phyloP scores from a whole-genome alignment of 208 protist genomes.

The Naegleria lovaniensis region DNA sequence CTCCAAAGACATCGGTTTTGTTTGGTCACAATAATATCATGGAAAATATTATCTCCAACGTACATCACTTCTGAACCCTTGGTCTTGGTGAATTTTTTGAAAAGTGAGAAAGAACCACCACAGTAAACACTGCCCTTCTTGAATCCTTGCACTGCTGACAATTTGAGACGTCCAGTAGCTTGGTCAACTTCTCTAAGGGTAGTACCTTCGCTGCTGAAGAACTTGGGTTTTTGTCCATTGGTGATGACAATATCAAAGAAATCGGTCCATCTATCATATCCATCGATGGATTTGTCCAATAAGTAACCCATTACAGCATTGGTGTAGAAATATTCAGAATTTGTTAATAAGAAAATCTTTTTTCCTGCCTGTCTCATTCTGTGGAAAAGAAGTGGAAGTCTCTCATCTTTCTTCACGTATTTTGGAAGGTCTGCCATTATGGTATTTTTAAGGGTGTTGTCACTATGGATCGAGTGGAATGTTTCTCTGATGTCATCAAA shows the following conservation, averaged over 20 bases:
- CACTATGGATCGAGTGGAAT: not conserved
- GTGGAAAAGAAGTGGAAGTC: not conserved
- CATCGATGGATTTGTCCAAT: not conserved
- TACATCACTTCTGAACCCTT: conserved; percentile 20
- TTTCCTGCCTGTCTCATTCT: not conserved
- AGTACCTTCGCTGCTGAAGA: conserved; percentile 13
- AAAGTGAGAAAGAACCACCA: conserved; percentile 10
- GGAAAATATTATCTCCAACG: conserved; percentile 30
- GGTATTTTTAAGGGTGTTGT: not conserved
- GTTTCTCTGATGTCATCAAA: conserved; percentile 28
- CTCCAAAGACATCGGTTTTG: not conserved
- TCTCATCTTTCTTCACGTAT: conserved; percentile 18
- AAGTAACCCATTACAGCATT: conserved; percentile 1
- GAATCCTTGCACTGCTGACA: not conserved
- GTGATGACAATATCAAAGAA: conserved; percentile 29
- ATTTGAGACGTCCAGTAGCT: not conserved
- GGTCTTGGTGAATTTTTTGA: conserved; percentile 15
- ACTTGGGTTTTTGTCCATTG: conserved; percentile 1
- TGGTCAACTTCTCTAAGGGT: conserved; percentile 21
- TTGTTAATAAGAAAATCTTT: conserved; percentile 22
- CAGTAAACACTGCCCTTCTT: conserved; percentile 18
- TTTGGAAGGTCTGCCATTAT: not conserved
- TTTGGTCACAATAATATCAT: conserved; percentile 23
- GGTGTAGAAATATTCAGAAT: conserved; percentile 26
- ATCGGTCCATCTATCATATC: not conserved